A percentile compares a stretch with the other conserved stretches of the same genome.
Evolutionary conservation across 1,284 basidiomycete genomes (phyloP).

Genomic region (Agaricales sp.): DNA sequence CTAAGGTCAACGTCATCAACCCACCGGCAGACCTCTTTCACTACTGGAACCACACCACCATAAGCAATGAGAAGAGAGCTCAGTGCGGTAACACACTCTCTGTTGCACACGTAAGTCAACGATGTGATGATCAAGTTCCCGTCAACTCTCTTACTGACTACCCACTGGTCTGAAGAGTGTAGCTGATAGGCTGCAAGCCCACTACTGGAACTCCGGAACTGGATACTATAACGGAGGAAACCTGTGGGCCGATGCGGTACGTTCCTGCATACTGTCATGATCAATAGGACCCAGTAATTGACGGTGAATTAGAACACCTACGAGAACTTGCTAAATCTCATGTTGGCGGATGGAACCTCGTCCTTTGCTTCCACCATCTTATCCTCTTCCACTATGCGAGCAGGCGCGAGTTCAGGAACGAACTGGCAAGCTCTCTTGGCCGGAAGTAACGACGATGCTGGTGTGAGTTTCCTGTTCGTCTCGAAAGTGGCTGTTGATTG

Average conservation of each 20-base stretch:
- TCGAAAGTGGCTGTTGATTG: slow-evolving; percentile 1
- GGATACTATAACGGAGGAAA: slow-evolving; percentile 34
- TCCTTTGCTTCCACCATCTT: slow-evolving; percentile 29
- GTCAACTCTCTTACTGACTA: too few relatives aligned
- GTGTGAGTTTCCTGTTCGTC: slow-evolving; percentile 19
- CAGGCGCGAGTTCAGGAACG: not conserved
- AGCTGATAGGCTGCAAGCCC: slow-evolving; percentile 28
- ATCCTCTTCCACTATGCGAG: slow-evolving; percentile 16
- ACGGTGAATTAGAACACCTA: slow-evolving; percentile 33
- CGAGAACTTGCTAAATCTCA: slow-evolving; percentile 45
- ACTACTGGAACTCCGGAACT: slow-evolving; percentile 26
- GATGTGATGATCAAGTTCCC: not conserved
- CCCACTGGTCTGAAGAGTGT: slow-evolving; percentile 28
- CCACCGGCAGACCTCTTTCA: not conserved
- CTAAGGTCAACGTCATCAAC: not conserved
- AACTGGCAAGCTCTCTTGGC: slow-evolving; percentile 31
- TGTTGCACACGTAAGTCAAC: not conserved
- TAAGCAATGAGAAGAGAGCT: not conserved
- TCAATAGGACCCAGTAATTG: slow-evolving; percentile 1
- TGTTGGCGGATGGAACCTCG: slow-evolving; percentile 30
- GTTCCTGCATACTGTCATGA: slow-evolving; percentile 8
- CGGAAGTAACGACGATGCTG: slow-evolving; percentile 41
- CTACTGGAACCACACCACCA: not conserved
- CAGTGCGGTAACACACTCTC: not conserved
- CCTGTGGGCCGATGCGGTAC: slow-evolving; percentile 42